phyloP scores from a whole-genome alignment of 495 filamentous ascomycete species.

The Aspergillus wentii region DNA sequence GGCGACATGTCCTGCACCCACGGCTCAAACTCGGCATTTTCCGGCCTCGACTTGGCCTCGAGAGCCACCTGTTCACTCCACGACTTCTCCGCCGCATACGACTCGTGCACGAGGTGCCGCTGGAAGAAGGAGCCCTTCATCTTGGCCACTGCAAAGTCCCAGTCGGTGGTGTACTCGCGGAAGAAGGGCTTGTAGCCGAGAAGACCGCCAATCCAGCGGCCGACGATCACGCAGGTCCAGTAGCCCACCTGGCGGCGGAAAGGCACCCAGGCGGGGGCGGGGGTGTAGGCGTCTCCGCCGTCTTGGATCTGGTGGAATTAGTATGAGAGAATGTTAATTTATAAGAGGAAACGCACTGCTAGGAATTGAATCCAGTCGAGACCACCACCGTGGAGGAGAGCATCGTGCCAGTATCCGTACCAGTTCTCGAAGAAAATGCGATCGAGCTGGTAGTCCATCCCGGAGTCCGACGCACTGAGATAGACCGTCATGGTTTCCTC shows the following conservation, averaged over 20 bases:
- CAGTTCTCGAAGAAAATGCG: slow-evolving; percentile 51
- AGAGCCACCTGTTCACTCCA: not conserved
- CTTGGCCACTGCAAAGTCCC: slow-evolving; percentile 39
- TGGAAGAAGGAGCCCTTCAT: slow-evolving; percentile 38
- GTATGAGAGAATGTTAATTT: too few relatives aligned
- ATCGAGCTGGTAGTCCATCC: slow-evolving; percentile 26
- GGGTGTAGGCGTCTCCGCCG: slow-evolving; percentile 42
- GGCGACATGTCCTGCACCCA: not conserved
- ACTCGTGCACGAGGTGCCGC: slow-evolving; percentile 1
- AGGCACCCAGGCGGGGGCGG: slow-evolving; percentile 41
- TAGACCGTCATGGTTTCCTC: slow-evolving; percentile 6
- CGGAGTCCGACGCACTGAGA: slow-evolving; percentile 10
- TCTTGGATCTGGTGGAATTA: slow-evolving; percentile 50
- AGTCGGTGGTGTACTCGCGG: slow-evolving; percentile 47
- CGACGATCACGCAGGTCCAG: slow-evolving; percentile 36
- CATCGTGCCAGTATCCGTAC: slow-evolving; percentile 48
- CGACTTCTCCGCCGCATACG: not conserved
- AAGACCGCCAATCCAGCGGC: slow-evolving; percentile 46
- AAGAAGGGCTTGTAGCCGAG: slow-evolving; percentile 50
- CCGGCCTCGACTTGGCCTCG: not conserved
- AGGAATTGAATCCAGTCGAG: slow-evolving; percentile 42
- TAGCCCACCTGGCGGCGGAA: slow-evolving; percentile 30
- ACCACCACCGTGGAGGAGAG: slow-evolving; percentile 31
- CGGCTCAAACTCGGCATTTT: slow-evolving; percentile 1
- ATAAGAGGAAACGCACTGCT: slow-evolving; percentile 27